Evolutionary conservation across 2,329 filamentous ascomycete species (phyloP), one percentile per base, ranked within the genome.

Genomic region (Zasmidium angulare): DNA sequence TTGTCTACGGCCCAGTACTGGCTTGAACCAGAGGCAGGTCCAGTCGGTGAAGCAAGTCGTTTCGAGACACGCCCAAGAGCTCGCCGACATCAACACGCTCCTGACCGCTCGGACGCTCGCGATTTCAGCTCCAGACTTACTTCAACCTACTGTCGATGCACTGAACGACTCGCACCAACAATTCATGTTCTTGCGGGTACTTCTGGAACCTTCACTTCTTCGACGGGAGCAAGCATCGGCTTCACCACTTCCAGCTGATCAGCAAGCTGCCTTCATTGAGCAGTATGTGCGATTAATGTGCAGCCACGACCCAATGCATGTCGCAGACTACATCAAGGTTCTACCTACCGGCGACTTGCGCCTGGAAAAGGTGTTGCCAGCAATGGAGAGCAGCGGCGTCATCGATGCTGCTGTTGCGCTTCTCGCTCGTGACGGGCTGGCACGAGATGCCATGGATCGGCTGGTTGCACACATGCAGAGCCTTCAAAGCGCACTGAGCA

Each of bases 201-300:
- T 98, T 2, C 79, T 98, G 6, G 92, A 96, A 71, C 86, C 84
- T 1, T 49, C 55, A 11, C 54, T 70, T 14, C 47, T 72, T 9
- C 61, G 59, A 46, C 67, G 72, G 12, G 74, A 77, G 56, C 71
- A 66, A 9, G 22, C 49, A 2, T 43, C 54, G 1, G 24, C 72
- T 14, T 69, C 72, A 19, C 74, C 73, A 55, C 61, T 70, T 31
- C 60, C 69, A n/a, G 66, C 71, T 55, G 75, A 63, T 12, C 63
- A 71, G 20, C 72, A 54, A 46, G 81, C 84, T 46, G 82, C 83
- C 31, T 86, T 97, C 66, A 79, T 89, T 4, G 95, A 98, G 74
- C 83, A 84, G 56, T 98, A 98, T 74, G 87, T 98, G 3, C 89
- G 89, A 67, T 84, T 99, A 22, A 93, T 98, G 87, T 99, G 96